These are phyloP conservation scores for Francoa sonchifolia DNA, from an alignment of 441 rosid genomes.

Conservation along the genomic window DNA sequence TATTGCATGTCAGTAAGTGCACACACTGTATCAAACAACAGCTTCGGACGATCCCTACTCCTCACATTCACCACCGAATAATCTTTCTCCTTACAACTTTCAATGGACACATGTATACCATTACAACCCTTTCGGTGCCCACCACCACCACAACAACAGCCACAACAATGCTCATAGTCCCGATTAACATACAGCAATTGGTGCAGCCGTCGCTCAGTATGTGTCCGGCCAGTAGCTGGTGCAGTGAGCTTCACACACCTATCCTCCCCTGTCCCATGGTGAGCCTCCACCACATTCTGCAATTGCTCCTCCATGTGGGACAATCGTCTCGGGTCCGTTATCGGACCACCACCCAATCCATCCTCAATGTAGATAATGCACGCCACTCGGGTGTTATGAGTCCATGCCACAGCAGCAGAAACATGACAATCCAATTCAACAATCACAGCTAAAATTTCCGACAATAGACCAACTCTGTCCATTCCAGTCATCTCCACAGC, in stretches of 20 bases:
- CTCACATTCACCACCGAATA: slow-evolving; percentile 55
- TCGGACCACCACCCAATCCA: slow-evolving; percentile 42
- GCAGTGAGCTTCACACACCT: slow-evolving; percentile 41
- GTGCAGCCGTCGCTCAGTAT: slow-evolving; percentile 79
- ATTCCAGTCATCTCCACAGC: slow-evolving; percentile 61
- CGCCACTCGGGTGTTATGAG: slow-evolving; percentile 62
- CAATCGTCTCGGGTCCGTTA: slow-evolving; percentile 26
- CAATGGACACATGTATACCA: slow-evolving; percentile 51
- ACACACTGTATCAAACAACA: slow-evolving; percentile 72
- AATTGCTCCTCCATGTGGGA: slow-evolving; percentile 44
- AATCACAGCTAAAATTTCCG: slow-evolving; percentile 67
- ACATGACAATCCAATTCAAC: slow-evolving; percentile 53
- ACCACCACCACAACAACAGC: slow-evolving; percentile 28
- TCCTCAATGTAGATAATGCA: slow-evolving; percentile 61
- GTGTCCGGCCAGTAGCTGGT: slow-evolving; percentile 40
- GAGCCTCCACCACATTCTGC: slow-evolving; percentile 52
- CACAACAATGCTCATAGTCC: slow-evolving; percentile 51
- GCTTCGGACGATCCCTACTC: slow-evolving; percentile 67
- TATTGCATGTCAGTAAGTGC: slow-evolving; percentile 63
- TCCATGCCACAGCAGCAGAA: slow-evolving; percentile 64
- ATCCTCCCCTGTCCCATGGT: slow-evolving; percentile 38
- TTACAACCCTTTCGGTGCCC: slow-evolving; percentile 30
- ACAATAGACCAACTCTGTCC: slow-evolving; percentile 62
- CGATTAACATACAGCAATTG: slow-evolving; percentile 52
- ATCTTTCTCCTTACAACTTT: slow-evolving; percentile 57